Evolutionary conservation across 2,329 filamentous ascomycete species (phyloP), one percentile per base, ranked within the genome.

Genomic region (Pseudogymnoascus sp.): DNA sequence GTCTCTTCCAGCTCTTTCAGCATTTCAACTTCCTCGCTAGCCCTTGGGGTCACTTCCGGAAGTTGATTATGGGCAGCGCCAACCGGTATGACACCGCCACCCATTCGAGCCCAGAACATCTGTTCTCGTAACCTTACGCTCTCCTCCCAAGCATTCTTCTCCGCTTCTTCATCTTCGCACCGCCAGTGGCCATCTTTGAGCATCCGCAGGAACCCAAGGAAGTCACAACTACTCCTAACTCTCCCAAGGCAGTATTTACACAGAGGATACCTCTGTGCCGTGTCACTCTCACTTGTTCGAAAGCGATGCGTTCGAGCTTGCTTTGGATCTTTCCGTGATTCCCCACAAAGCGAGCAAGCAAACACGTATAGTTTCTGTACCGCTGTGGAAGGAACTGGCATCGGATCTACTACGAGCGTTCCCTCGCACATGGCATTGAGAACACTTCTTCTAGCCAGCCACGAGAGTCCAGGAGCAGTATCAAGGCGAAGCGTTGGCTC

Each of bases 21-120:
- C 28, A 72, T 42, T 33, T 70, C 65, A 36, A 60, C 23, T 61
- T 70, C 70, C 36, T 68, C 68, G 60, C 70, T 72, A 3, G 64
- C 41, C n/a, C 69, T 65, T 38, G 70, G 70, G 55, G 68, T 71
- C 25, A 65, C 64, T 5, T 62, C 52, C 9, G 62, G n/a, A 14
- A 70, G 68, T 3, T 60, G 23, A 55, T 69, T 65, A 19, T 71
- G 68, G 12, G 61, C 35, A 39, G 63, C 28, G 14, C 38, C 25
- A 42, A 42, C 62, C 1, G 93, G 94, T 11, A 97, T 78, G 2
- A 99, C 91, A 12, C 94, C 94, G 28, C 92, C 94, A 25, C 93
- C 93, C 60, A 99, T 85, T 62, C 94, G 84, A 60, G 90, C 86
- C 94, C 94, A 99, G 73, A 99, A 99, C 89, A 99, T 96, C 68